phyloP scores from a whole-genome alignment of 352 stramenopile genomes.

The Globisporangium alternatum region DNA sequence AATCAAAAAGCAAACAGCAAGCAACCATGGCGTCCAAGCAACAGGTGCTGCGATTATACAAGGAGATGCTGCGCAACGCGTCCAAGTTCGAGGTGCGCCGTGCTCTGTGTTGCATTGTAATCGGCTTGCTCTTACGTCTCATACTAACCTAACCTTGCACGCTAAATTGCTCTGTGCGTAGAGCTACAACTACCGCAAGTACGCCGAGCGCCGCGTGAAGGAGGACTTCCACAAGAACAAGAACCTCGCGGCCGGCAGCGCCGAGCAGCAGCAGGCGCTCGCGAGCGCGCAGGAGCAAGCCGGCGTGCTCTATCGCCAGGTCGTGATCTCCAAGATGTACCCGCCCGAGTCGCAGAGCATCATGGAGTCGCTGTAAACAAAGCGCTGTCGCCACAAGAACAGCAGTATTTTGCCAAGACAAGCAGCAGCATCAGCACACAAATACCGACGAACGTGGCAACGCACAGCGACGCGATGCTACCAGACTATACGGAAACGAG shows the following conservation, averaged over 20 bases:
- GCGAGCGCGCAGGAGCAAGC: slow-evolving; percentile 45
- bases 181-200: slow-evolving; percentile 77
- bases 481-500: not conserved
- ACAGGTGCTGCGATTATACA: slow-evolving; percentile 48
- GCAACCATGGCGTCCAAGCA: slow-evolving; percentile 31
- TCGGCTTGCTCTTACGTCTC: not conserved
- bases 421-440: not conserved
- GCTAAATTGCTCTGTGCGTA: slow-evolving; percentile 17
- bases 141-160: slow-evolving; percentile 6
- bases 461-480: no score
- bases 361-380: slow-evolving; percentile 40
- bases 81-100: slow-evolving; percentile 46
- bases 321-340: slow-evolving; percentile 67
- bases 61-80: slow-evolving; percentile 53
- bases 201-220: slow-evolving; percentile 59
- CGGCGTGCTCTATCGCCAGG: slow-evolving; percentile 54
- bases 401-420: not conserved
- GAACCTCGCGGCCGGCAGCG: slow-evolving; percentile 33
- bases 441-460: not conserved
- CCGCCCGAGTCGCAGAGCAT: slow-evolving; percentile 61
- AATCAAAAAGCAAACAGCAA: not conserved
- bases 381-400: not conserved
- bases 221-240: slow-evolving; percentile 77
- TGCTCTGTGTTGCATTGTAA: not conserved
- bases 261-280: slow-evolving; percentile 52